Evolutionary conservation across 805 yeast species (phyloP).

Genomic region (Candida hispaniensis): DNA sequence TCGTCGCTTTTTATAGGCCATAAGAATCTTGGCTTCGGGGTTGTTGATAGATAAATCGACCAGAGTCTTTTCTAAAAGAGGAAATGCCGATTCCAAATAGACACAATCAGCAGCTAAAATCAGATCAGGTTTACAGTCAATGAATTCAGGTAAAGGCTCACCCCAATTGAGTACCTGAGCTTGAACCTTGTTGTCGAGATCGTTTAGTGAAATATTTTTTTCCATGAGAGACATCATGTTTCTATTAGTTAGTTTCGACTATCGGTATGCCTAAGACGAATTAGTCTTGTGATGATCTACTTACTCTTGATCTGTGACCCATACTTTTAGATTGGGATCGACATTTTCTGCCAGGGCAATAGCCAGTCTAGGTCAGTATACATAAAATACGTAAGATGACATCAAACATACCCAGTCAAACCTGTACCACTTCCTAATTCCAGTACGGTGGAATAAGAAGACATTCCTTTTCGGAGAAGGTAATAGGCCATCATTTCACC

Average conservation of each 20-base stretch:
- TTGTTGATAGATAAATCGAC: slow-evolving; percentile 33
- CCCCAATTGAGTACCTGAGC: slow-evolving; percentile 43
- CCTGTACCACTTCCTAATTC: slow-evolving; percentile 56
- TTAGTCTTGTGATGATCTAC: slow-evolving; percentile 9
- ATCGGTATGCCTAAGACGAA: neutral
- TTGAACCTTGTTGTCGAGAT: slow-evolving; percentile 29
- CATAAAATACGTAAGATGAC: neutral
- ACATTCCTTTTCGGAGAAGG: slow-evolving; percentile 27
- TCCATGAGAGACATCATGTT: slow-evolving; percentile 40
- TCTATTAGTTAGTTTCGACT: slow-evolving; percentile 19
- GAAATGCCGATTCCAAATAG: slow-evolving; percentile 44
- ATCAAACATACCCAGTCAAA: slow-evolving; percentile 34
- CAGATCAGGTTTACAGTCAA: slow-evolving; percentile 31
- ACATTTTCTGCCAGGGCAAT: slow-evolving; percentile 24
- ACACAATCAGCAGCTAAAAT: slow-evolving; percentile 53
- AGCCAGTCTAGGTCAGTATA: slow-evolving; percentile 23
- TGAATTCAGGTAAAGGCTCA: slow-evolving; percentile 31
- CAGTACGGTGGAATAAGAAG: slow-evolving; percentile 28
- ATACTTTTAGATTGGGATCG: slow-evolving; percentile 29
- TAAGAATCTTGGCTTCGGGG: slow-evolving; percentile 35
- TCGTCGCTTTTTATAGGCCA: slow-evolving; percentile 46
- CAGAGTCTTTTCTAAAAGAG: slow-evolving; percentile 40
- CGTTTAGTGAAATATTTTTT: slow-evolving; percentile 36
- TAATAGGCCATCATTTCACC: slow-evolving; percentile 45
- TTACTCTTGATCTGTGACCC: slow-evolving; percentile 40